Base-by-base conservation (phyloP, 176 grass and related monocot genomes). In the Raddia guianensis region DNA sequence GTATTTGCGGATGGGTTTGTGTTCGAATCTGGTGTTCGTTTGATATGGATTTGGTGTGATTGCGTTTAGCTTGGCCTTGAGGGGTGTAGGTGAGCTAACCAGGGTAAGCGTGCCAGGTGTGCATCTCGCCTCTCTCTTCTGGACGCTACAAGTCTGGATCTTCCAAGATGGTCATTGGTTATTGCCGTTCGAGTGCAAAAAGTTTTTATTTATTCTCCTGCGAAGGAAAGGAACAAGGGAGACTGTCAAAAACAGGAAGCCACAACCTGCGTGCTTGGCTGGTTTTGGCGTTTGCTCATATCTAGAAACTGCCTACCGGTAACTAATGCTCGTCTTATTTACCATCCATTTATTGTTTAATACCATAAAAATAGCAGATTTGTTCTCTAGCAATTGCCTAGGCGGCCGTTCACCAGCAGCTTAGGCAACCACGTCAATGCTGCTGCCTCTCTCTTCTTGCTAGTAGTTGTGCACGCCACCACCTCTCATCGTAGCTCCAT, bases 91-190 rank as follows among this genome's bases (percentile, higher is more conserved):
- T 54, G 55, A 63, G 1, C 74, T 44, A 85, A 70, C n/a, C 45
- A 12, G 37, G 46, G 14, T 6, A 43, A 12, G 37, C 46, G 66
- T 85, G 75, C 35, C 15, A 47, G 34, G 56, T 63, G 66, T 45
- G 74, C 66, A 34, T 63, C 11, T 33, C 5, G 74, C 66, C 19
- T 63, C 11, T 33, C 5, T 44, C 1, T 7, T 5, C 33, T 18
- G 37, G 49, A 8, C 20, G 5, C 56, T 55, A 33, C 27, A 27
- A 27, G 27, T 27, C 27, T 27, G 83, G 65, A 44, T 48, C 58
- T 79, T 79, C 47, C 34, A 21, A 72, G 51, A 70, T 33, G 83
- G 83, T 85, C 63, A 32, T 34, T n/a, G 18, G 7, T 37, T 57
- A 9, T 62, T 76, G 20, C 52, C 15, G 0, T 21, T 20, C 3